These are phyloP conservation scores for Alternaria sp. DNA, from an alignment of 2,329 filamentous ascomycete genomes.

Conservation along the genomic window DNA sequence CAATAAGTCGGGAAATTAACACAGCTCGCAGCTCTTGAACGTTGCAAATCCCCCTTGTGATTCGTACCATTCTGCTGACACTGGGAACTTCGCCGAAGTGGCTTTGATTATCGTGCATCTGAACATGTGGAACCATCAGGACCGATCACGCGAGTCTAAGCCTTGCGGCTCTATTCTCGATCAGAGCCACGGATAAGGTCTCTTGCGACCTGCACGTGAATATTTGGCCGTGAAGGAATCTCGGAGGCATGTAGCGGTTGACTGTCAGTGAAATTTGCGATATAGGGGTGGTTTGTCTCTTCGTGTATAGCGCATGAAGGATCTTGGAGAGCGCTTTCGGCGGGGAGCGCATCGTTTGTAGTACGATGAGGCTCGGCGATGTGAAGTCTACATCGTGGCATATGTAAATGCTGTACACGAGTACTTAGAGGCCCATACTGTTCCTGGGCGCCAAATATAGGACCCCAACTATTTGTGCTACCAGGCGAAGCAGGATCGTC, in stretches of 20 bases:
- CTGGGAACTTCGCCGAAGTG: neutral
- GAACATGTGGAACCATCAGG: constrained; percentile 1
- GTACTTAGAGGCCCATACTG: neutral
- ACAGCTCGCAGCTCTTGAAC: neutral
- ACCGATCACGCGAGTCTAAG: neutral
- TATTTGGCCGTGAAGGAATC: neutral
- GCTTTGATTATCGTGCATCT: neutral
- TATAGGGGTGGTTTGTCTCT: neutral
- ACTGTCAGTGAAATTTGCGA: neutral
- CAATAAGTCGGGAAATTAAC: neutral
- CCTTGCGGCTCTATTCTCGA: neutral
- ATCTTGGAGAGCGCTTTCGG: neutral
- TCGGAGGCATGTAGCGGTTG: neutral
- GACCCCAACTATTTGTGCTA: neutral
- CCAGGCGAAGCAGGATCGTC: neutral
- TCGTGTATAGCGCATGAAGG: neutral
- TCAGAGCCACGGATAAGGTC: neutral
- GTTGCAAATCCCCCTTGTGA: neutral
- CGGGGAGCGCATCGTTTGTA: neutral
- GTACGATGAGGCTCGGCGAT: neutral
- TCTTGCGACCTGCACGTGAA: neutral
- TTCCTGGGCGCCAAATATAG: neutral
- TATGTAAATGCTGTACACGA: neutral
- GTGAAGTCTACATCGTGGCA: neutral
- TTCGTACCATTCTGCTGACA: neutral